Conservation (phyloP, 2,329 filamentous ascomycete species). For the Fusarium domesticum region DNA sequence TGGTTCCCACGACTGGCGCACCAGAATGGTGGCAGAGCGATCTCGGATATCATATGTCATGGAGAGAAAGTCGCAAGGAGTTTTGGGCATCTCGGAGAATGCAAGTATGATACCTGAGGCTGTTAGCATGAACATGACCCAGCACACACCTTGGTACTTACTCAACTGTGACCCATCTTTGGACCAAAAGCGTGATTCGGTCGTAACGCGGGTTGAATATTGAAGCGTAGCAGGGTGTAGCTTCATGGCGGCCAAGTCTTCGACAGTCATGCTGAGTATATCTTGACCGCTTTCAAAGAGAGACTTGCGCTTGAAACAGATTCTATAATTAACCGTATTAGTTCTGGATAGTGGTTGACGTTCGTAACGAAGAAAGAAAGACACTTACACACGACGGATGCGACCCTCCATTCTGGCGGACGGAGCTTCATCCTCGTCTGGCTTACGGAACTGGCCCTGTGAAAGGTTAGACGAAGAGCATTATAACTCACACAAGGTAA, state of each 20-base stretch:
- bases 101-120: slow-evolving; percentile 41
- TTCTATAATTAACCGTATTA: slow-evolving; percentile 25
- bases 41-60: slow-evolving; percentile 43
- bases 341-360: no score
- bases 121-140: slow-evolving; percentile 4
- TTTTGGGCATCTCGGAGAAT: slow-evolving; percentile 43
- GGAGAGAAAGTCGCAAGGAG: slow-evolving; percentile 47
- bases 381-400: slow-evolving; percentile 36
- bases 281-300: slow-evolving; percentile 33
- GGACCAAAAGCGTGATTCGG: slow-evolving; percentile 41
- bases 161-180: slow-evolving; percentile 37
- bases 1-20: slow-evolving; percentile 44
- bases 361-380: no score
- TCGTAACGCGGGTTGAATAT: slow-evolving; percentile 38
- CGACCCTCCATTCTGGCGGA: slow-evolving; percentile 33
- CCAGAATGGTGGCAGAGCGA: slow-evolving; percentile 39
- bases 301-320: slow-evolving; percentile 37
- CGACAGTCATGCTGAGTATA: slow-evolving; percentile 36
- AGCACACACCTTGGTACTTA: slow-evolving; percentile 2
- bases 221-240: slow-evolving; percentile 40
- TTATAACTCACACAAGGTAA: no score
- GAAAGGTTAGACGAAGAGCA: background rate
- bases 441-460: slow-evolving; percentile 28
- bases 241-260: slow-evolving; percentile 36
- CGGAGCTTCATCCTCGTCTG: slow-evolving; percentile 19